Conservation (phyloP, 2,329 filamentous ascomycete genomes). For the Fusarium sororula region DNA sequence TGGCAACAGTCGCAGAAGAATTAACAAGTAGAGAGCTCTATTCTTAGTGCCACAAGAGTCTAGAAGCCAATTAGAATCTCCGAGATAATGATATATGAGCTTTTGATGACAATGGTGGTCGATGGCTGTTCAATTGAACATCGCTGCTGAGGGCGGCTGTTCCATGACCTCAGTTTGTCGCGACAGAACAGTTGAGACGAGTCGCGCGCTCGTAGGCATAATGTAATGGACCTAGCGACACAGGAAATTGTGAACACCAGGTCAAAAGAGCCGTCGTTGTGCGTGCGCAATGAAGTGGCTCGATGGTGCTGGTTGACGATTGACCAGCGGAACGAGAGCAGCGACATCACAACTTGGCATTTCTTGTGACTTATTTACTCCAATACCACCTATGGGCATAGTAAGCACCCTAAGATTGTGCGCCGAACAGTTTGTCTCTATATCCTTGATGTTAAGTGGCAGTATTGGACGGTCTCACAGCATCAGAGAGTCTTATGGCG, state of each 20-base stretch:
- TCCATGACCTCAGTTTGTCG: too few species aligned
- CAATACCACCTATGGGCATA: accelerated
- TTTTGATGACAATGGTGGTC: too few species aligned
- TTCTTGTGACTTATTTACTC: not conserved
- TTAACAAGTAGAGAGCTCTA: too few species aligned
- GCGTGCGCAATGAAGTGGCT: not conserved
- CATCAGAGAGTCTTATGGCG: accelerated
- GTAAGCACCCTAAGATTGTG: accelerated
- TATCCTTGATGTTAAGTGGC: not conserved
- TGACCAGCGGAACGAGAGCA: not conserved
- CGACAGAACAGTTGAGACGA: not conserved
- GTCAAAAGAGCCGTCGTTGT: not conserved
- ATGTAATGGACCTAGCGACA: not conserved
- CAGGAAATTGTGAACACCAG: accelerated
- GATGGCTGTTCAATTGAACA: not conserved
- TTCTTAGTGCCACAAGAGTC: accelerated
- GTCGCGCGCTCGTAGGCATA: accelerated
- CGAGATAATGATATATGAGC: too few species aligned
- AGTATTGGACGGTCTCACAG: too few species aligned
- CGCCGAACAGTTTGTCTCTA: accelerated
- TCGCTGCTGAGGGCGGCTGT: not conserved
- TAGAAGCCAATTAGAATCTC: accelerated
- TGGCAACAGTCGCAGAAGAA: not conserved
- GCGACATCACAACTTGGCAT: not conserved
- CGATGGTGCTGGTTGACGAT: not conserved